A percentile compares a stretch with the other conserved stretches of the same genome.
phyloP scores from a whole-genome alignment of 768 basidiomycete genomes.

The Termitomyces sp. region DNA sequence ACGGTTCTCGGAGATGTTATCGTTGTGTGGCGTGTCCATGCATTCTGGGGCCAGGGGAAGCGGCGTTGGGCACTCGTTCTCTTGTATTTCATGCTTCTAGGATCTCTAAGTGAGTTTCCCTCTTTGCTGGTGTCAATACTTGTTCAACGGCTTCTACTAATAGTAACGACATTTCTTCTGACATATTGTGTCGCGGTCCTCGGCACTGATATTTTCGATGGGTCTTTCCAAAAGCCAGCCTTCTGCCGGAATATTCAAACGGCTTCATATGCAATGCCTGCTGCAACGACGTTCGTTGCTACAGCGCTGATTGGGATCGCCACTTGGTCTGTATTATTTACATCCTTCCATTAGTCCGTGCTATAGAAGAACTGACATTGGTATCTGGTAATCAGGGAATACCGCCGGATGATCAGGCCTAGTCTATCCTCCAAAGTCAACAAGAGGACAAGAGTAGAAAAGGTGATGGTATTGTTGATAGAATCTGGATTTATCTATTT shows the following conservation, averaged over 20 bases:
- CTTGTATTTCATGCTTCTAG: conserved; percentile 2
- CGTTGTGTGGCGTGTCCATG: conserved; percentile 7
- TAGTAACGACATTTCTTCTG: conserved; percentile 4
- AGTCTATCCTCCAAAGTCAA: not conserved
- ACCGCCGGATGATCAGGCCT: not conserved
- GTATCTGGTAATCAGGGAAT: conserved; percentile 1
- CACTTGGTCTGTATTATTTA: conserved; percentile 1
- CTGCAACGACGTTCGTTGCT: conserved; percentile 5
- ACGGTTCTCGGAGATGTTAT: conserved; percentile 7
- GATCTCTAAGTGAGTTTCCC: conserved; percentile 1
- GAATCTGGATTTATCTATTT: conserved; percentile 7
- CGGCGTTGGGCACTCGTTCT: not conserved
- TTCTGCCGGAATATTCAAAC: conserved; percentile 10
- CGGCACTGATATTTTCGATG: conserved; percentile 8
- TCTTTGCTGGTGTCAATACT: not conserved
- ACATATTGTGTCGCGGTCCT: conserved; percentile 9
- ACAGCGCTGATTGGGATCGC: conserved; percentile 4
- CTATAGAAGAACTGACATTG: not conserved
- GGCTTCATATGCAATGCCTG: conserved; percentile 8
- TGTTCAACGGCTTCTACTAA: not conserved
- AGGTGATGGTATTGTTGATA: conserved; percentile 3
- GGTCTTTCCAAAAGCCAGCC: conserved; percentile 3
- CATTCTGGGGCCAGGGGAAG: conserved; percentile 5
- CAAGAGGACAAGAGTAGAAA: not conserved
- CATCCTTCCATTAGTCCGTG: no score